Percentiles rank a stretch among this genome's conserved stretches.
phyloP scores from a whole-genome alignment of 805 yeast species.

The Jamesozyma piceae region DNA sequence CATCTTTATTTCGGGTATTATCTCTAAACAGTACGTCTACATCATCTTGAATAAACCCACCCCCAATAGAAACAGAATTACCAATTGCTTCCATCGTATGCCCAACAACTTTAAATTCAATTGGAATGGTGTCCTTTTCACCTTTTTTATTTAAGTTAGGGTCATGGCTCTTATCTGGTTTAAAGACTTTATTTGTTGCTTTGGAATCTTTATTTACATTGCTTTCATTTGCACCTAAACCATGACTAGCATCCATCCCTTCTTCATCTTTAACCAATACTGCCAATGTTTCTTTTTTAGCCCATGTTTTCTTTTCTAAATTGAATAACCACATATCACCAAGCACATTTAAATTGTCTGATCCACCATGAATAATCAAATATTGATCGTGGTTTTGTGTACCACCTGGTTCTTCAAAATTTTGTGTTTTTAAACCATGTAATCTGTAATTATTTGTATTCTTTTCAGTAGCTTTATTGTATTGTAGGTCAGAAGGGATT shows the following conservation, averaged over 20 bases:
- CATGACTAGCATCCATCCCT: too few species aligned
- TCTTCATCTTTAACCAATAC: neutral
- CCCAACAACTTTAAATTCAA: conserved; percentile 20
- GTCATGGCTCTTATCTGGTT: neutral
- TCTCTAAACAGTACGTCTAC: conserved; percentile 13
- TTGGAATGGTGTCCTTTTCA: conserved; percentile 3
- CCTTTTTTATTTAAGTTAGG: neutral
- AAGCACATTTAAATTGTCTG: conserved; percentile 28
- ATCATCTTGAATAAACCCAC: conserved; percentile 26
- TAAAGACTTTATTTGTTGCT: neutral
- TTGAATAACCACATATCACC: conserved; percentile 47
- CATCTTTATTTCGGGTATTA: neutral
- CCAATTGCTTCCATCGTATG: conserved; percentile 21
- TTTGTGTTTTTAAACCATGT: too few species aligned
- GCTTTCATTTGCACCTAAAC: neutral
- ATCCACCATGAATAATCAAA: conserved; percentile 34
- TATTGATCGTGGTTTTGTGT: neutral
- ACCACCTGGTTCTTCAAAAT: too few species aligned
- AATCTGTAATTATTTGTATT: too few species aligned
- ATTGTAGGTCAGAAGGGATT: too few species aligned
- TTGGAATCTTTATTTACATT: neutral
- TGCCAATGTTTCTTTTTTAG: conserved; percentile 8
- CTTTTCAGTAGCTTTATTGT: too few species aligned
- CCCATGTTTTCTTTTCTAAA: conserved; percentile 37
- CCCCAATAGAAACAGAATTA: conserved; percentile 18